Evolutionary conservation across 805 yeast genomes (phyloP).

Genomic region (Wickerhamiella musiphila): DNA sequence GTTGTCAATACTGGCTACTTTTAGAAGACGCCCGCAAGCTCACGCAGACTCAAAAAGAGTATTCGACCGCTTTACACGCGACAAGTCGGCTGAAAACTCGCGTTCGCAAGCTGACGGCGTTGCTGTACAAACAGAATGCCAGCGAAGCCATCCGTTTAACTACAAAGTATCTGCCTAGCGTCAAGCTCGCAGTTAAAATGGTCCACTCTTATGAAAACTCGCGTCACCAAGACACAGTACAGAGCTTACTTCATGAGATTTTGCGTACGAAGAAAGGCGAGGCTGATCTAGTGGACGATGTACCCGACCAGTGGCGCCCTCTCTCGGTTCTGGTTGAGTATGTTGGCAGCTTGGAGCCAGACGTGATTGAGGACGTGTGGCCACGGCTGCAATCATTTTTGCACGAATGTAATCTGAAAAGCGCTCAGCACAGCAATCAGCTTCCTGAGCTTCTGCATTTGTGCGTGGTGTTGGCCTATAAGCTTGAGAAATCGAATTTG

Average conservation of each 20-base stretch:
- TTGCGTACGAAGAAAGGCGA: conserved; percentile 1
- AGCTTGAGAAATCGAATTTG: conserved; percentile 39
- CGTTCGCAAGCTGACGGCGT: conserved; percentile 13
- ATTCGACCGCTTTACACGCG: conserved; percentile 9
- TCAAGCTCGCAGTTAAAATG: conserved; percentile 10
- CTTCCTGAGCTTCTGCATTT: conserved; percentile 39
- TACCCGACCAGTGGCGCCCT: no score
- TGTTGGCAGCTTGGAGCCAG: conserved; percentile 48
- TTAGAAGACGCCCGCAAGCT: conserved; percentile 7
- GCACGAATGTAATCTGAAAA: conserved; percentile 36
- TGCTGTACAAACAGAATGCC: conserved; percentile 11
- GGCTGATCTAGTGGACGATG: not conserved
- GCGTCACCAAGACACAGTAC: conserved; percentile 10
- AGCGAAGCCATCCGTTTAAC: conserved; percentile 9
- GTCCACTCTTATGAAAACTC: conserved; percentile 15
- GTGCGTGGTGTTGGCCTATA: conserved; percentile 27
- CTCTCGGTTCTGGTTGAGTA: conserved; percentile 40
- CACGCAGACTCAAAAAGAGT: conserved; percentile 3
- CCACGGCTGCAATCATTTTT: conserved; percentile 37
- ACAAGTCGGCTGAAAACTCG: conserved; percentile 17
- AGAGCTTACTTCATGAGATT: conserved; percentile 6
- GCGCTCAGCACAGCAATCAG: conserved; percentile 30
- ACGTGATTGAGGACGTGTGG: conserved; percentile 71
- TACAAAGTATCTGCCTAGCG: conserved; percentile 1
- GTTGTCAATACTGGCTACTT: conserved; percentile 13